Percentiles rank a stretch among this genome's conserved stretches.
These are phyloP conservation scores for Corinectria fuckeliana DNA, from an alignment of 2,329 filamentous ascomycete species.

Conservation along the genomic window DNA sequence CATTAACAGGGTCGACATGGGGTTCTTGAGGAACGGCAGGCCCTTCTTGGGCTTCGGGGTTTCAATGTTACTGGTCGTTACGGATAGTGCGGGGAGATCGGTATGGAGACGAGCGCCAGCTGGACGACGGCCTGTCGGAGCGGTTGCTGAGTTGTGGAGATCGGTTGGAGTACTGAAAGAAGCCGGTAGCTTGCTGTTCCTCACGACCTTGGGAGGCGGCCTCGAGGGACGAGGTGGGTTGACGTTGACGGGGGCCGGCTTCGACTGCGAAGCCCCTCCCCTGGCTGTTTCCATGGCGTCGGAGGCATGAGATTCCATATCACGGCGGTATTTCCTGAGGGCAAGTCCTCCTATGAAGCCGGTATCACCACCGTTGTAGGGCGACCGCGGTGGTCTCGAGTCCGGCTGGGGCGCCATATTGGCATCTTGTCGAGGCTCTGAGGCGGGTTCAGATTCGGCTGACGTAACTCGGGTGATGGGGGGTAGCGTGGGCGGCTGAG, in stretches of 20 bases:
- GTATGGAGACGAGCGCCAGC: constrained; percentile 48
- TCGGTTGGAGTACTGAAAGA: constrained; percentile 58
- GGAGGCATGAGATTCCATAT: constrained; percentile 37
- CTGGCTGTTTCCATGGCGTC: constrained; percentile 28
- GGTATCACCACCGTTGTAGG: constrained; percentile 47
- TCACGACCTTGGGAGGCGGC: constrained; percentile 31
- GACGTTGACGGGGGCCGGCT: constrained; percentile 31
- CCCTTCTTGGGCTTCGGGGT: constrained; percentile 58
- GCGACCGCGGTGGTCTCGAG: constrained; percentile 38
- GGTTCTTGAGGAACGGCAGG: constrained; percentile 64
- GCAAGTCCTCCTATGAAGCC: constrained; percentile 64
- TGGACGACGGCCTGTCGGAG: constrained; percentile 50
- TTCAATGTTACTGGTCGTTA: constrained; percentile 45
- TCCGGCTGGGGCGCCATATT: constrained; percentile 32
- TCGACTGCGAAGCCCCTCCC: constrained; percentile 28
- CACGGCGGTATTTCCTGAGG: constrained; percentile 57
- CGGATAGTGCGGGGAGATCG: constrained; percentile 45
- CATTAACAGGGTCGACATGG: constrained; percentile 64
- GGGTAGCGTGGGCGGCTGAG: constrained; percentile 56
- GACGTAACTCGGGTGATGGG: constrained; percentile 59
- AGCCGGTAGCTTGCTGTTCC: constrained; percentile 43
- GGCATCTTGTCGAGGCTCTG: constrained; percentile 35
- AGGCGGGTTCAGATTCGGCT: constrained; percentile 41
- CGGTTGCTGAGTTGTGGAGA: constrained; percentile 45
- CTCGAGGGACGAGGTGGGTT: constrained; percentile 41